Evolutionary conservation across 495 filamentous ascomycete species (phyloP).

Genomic region (Penicillium macrosclerotiorum): DNA sequence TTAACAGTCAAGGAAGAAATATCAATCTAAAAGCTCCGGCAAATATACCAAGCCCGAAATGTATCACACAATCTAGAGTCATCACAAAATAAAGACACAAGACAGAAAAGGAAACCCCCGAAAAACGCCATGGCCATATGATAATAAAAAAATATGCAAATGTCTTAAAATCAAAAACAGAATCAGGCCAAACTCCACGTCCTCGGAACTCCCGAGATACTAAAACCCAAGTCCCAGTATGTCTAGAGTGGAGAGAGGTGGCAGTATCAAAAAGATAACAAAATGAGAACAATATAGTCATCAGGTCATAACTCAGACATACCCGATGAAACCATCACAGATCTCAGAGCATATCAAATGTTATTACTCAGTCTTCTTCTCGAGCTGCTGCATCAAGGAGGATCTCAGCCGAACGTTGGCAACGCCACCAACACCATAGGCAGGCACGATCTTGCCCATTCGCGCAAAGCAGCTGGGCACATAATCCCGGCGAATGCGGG

Average conservation of each 20-base stretch:
- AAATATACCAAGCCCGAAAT: background rate
- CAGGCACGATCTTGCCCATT: constrained; percentile 88
- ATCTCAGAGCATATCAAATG: background rate
- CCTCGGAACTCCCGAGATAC: background rate
- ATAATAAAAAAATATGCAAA: constrained; percentile 1
- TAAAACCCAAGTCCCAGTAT: background rate
- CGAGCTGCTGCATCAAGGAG: constrained; percentile 51
- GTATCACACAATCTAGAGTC: constrained; percentile 1
- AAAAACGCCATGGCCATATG: background rate
- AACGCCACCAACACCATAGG: constrained; percentile 90
- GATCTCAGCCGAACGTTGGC: constrained; percentile 75
- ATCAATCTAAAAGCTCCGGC: background rate
- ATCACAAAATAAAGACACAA: background rate
- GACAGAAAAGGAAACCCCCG: background rate
- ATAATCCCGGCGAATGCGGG: constrained; percentile 73
- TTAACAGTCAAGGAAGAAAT: background rate
- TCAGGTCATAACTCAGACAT: background rate
- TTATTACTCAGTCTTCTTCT: constrained; percentile 22
- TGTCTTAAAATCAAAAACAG: background rate
- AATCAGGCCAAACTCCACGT: background rate
- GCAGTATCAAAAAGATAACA: background rate
- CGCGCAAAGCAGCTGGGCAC: constrained; percentile 71
- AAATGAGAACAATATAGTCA: constrained; percentile 1
- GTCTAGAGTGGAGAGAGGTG: constrained; percentile 2
- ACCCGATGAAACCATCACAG: background rate